Conservation (phyloP, 2,329 filamentous ascomycete genomes). For the Bipolaris bicolor region DNA sequence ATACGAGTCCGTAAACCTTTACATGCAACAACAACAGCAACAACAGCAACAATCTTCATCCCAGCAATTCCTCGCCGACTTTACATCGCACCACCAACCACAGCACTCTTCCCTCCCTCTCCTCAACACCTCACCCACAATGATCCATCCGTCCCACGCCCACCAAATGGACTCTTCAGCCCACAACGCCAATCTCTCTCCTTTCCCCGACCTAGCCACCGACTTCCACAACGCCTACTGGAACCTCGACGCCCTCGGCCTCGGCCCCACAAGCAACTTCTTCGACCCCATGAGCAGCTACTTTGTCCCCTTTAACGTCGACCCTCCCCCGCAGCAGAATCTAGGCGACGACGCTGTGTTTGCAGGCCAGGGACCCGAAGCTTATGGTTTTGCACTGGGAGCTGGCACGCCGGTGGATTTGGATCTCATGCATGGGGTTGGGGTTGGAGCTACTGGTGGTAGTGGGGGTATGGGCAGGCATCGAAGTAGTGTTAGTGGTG, state of each 20-base stretch:
- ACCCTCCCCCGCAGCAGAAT: slow-evolving; percentile 62
- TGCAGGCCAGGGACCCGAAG: slow-evolving; percentile 22
- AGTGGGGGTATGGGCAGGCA: neutral
- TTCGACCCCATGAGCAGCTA: slow-evolving; percentile 68
- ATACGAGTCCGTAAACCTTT: slow-evolving; percentile 41
- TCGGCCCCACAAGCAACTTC: slow-evolving; percentile 34
- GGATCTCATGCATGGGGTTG: slow-evolving; percentile 18
- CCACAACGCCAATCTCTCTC: slow-evolving; percentile 22
- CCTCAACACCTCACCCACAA: slow-evolving; percentile 41
- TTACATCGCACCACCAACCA: slow-evolving; percentile 45
- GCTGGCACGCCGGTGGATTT: slow-evolving; percentile 19
- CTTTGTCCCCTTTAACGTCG: slow-evolving; percentile 93
- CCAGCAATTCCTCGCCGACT: slow-evolving; percentile 55
- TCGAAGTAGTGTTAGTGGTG: slow-evolving; percentile 7
- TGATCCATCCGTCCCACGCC: slow-evolving; percentile 37
- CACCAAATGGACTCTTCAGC: slow-evolving; percentile 35
- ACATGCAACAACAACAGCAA: slow-evolving; percentile 27
- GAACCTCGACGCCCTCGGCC: slow-evolving; percentile 42
- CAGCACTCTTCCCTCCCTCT: slow-evolving; percentile 48
- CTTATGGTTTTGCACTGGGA: slow-evolving; percentile 19
- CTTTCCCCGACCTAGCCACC: slow-evolving; percentile 42
- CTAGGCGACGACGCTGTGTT: slow-evolving; percentile 47
- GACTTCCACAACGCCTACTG: slow-evolving; percentile 44
- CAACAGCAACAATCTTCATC: slow-evolving; percentile 31
- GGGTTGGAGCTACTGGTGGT: neutral